Evolutionary conservation across 2,329 filamentous ascomycete species (phyloP).

Genomic region (Parafenestella ontariensis): DNA sequence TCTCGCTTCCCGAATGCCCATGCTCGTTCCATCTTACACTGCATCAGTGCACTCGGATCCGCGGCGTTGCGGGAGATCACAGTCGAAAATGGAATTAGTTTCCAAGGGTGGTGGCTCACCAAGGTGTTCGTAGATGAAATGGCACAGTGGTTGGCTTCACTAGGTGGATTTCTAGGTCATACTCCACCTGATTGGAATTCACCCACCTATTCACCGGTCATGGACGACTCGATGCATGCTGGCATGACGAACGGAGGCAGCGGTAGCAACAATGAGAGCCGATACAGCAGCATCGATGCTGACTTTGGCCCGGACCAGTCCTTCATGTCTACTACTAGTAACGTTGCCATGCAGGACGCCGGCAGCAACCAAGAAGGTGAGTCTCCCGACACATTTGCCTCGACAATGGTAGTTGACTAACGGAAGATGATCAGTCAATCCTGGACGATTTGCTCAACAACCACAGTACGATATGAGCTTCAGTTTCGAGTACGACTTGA

Average conservation of each 20-base stretch:
- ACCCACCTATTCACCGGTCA: conserved; percentile 35
- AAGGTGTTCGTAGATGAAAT: conserved; percentile 97
- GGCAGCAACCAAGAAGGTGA: conserved; percentile 40
- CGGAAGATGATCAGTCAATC: conserved; percentile 43
- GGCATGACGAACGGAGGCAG: conserved; percentile 44
- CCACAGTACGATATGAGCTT: conserved; percentile 44
- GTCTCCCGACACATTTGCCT: conserved; percentile 17
- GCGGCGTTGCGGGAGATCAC: conserved; percentile 83
- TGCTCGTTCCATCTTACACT: conserved; percentile 76
- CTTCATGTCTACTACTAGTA: conserved; percentile 40
- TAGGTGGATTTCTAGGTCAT: conserved; percentile 82
- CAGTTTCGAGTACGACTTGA: conserved; percentile 42
- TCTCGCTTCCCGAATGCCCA: conserved; percentile 75
- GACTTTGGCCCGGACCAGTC: conserved; percentile 45
- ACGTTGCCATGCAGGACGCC: conserved; percentile 32
- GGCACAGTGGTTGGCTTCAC: conserved; percentile 86
- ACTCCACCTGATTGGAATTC: conserved; percentile 39
- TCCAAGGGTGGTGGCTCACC: conserved; percentile 92
- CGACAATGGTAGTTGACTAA: conserved; percentile 42
- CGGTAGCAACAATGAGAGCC: conserved; percentile 48
- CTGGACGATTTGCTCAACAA: conserved; percentile 42
- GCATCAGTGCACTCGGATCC: conserved; percentile 76
- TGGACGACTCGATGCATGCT: conserved; percentile 39
- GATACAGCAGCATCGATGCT: conserved; percentile 48
- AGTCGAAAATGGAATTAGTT: conserved; percentile 77